These are phyloP conservation scores for Bidens hawaiensis DNA, from an alignment of 140 eudicot species.

Conservation along the genomic window DNA sequence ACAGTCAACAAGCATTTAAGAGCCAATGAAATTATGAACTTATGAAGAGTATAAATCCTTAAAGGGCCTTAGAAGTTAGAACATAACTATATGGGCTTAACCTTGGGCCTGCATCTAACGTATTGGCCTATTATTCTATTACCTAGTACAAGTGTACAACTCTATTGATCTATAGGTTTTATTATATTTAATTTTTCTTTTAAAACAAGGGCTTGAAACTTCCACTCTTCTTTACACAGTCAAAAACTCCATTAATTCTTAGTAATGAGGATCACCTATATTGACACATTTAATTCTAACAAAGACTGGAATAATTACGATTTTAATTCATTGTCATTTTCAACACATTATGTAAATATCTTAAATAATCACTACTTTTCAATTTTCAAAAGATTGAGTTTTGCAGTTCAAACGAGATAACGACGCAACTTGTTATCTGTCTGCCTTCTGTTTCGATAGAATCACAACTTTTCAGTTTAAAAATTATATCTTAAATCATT, in stretches of 20 bases:
- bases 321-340: neutral
- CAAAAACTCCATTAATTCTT: conserved; percentile 10
- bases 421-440: too few relatives aligned
- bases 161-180: neutral
- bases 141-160: too few relatives aligned
- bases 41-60: neutral
- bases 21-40: too few relatives aligned
- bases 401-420: too few relatives aligned
- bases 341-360: too few relatives aligned
- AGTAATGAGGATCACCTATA: neutral
- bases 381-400: too few relatives aligned
- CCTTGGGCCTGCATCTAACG: neutral
- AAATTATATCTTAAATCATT: too few relatives aligned
- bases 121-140: neutral
- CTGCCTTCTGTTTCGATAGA: too few relatives aligned
- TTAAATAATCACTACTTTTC: too few relatives aligned
- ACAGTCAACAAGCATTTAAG: too few relatives aligned
- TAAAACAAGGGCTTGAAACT: conserved; percentile 14
- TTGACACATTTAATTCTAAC: neutral
- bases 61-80: neutral
- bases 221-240: conserved; percentile 5
- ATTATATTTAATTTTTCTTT: neutral
- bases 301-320: neutral
- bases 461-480: too few relatives aligned
- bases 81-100: neutral